Conservation (phyloP, 345 rosid genomes). For the Limnanthes douglasii region DNA sequence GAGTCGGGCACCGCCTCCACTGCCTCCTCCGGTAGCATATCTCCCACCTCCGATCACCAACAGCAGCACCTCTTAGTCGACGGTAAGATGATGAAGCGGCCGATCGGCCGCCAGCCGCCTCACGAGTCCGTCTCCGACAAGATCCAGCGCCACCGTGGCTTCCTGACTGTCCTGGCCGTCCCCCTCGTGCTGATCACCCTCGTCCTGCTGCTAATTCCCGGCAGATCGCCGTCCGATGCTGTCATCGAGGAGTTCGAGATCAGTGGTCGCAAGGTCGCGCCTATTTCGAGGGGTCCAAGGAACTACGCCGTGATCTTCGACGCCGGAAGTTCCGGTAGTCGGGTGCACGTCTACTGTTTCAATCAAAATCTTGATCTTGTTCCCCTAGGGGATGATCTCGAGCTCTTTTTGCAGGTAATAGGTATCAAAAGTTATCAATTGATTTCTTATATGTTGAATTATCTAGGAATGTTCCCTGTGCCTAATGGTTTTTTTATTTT, state of each 20-base stretch:
- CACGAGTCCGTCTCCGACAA: slow-evolving; percentile 52
- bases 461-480: no score
- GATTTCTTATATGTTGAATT: no score
- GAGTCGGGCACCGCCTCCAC: slow-evolving; percentile 17
- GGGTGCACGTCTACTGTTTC: slow-evolving; percentile 90
- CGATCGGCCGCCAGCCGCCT: slow-evolving; percentile 22
- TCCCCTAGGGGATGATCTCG: slow-evolving; percentile 74
- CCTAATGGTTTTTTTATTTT: no score
- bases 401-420: slow-evolving; percentile 67
- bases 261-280: slow-evolving; percentile 30
- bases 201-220: slow-evolving; percentile 50
- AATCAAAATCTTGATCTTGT: slow-evolving; percentile 85
- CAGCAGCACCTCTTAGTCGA: slow-evolving; percentile 17
- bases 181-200: slow-evolving; percentile 47
- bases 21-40: slow-evolving; percentile 8
- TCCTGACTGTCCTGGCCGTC: slow-evolving; percentile 43
- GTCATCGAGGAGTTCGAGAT: slow-evolving; percentile 26
- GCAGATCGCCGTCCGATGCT: slow-evolving; percentile 23
- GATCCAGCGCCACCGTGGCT: slow-evolving; percentile 59
- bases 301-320: slow-evolving; percentile 74
- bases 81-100: slow-evolving; percentile 48
- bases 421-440: no score
- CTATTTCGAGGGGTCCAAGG: slow-evolving; percentile 19
- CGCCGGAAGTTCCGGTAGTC: slow-evolving; percentile 95
- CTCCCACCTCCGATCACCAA: slow-evolving; percentile 20